Base-by-base conservation (phyloP, 768 basidiomycete species). In the Lactarius psammicola region DNA sequence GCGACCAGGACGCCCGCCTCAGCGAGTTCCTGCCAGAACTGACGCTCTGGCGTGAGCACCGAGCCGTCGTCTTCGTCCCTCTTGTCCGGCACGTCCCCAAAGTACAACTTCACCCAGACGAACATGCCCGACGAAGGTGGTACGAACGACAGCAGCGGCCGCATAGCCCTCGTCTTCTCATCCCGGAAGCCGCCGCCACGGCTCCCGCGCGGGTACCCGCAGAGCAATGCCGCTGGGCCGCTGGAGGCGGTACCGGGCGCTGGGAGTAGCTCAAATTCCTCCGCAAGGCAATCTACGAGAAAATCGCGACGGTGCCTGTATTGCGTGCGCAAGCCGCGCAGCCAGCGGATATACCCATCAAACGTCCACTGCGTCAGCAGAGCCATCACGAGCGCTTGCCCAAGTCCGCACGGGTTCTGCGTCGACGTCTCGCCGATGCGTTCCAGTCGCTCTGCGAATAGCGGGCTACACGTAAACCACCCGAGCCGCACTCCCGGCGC, bases 101-200 rank as follows among this genome's bases (percentile, higher is more conserved):
- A 80, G 76, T 91, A 82, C 33, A 93, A 72, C 69, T 81, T 81
- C 71, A 86, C 85, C 87, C 87, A 89, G 36, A 87, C 68, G 75
- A 92, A 93, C 92, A 94, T 95, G 8, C 92, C 92, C 23, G 88
- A 82, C 1, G 83, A 82, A 0, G 92, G 91, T 15, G 90, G 88
- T 2, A 90, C 82, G 72, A 92, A 88, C 56, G 84, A 86, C 68
- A 92, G 82, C 66, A 88, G 71, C 26, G 80, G 72, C 15, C 74
- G 59, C 65, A 65, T 57, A 54, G 57, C 65, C 60, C 58, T 55
- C 28, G 74, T 68, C 26, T 66, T 68, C 76, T 84, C 85, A 75
- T 85, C 82, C 61, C 75, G 70, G 70, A 73, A 74, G 55, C 60
- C 62, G 11, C 53, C 68, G 58, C 63, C n/a, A 31, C 56, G 64